These are phyloP conservation scores for Balansia obtecta DNA, from an alignment of 2,329 filamentous ascomycete species.

Conservation along the genomic window DNA sequence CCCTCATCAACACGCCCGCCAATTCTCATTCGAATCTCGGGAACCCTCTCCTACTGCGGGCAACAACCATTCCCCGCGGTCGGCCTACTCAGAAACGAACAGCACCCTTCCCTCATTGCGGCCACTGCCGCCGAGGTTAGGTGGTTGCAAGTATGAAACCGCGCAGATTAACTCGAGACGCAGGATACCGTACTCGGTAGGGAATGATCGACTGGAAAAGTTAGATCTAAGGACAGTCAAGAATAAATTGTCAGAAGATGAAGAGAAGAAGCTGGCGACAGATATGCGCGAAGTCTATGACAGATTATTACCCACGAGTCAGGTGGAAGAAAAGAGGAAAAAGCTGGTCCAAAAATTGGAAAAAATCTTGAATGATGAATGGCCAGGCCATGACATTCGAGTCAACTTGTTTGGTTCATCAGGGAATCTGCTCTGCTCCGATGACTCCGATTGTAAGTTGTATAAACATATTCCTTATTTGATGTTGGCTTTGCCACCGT, in stretches of 20 bases:
- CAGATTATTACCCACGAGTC: constrained; percentile 66
- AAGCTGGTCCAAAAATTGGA: constrained; percentile 80
- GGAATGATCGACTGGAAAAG: constrained; percentile 64
- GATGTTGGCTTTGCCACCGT: not conserved
- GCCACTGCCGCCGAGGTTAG: constrained; percentile 44
- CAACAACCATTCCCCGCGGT: constrained; percentile 75
- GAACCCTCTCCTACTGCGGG: constrained; percentile 68
- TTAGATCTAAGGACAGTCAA: constrained; percentile 61
- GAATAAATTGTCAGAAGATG: constrained; percentile 54
- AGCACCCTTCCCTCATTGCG: constrained; percentile 57
- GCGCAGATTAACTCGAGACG: constrained; percentile 68
- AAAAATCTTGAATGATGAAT: constrained; percentile 75
- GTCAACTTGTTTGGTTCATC: constrained; percentile 97
- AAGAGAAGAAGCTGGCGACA: constrained; percentile 61
- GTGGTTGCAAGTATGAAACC: constrained; percentile 80
- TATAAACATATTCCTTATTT: no score
- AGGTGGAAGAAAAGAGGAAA: constrained; percentile 64
- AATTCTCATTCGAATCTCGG: constrained; percentile 67
- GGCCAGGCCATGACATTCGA: constrained; percentile 80
- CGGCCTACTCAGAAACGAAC: constrained; percentile 81
- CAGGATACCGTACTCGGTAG: constrained; percentile 83
- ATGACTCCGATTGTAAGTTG: constrained; percentile 80
- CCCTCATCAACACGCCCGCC: constrained; percentile 75
- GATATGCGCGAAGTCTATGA: constrained; percentile 83
- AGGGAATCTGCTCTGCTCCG: constrained; percentile 86